Conservation (phyloP, 192 early-diverging fungal species). For the Gonapodya sp. region DNA sequence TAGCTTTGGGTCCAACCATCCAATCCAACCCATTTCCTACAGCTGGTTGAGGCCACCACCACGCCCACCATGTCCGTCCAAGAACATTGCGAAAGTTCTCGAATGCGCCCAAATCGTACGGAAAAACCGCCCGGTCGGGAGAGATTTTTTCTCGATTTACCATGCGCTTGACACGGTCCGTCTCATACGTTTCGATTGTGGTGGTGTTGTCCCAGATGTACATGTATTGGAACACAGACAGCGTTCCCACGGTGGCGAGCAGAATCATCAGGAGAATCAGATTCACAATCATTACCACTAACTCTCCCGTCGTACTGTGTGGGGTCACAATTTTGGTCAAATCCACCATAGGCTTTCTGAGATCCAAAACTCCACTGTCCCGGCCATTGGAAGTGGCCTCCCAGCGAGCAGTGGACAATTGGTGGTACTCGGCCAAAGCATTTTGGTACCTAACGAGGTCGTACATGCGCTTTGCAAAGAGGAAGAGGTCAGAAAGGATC, state of each 20-base stretch:
- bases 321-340: constrained; percentile 27
- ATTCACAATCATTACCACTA: constrained; percentile 66
- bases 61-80: constrained; percentile 56
- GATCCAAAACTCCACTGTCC: background rate
- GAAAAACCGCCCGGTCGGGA: constrained; percentile 43
- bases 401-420: background rate
- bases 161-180: constrained; percentile 53
- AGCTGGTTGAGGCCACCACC: constrained; percentile 61
- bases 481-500: constrained; percentile 38
- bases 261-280: constrained; percentile 59
- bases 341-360: constrained; percentile 20
- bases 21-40: constrained; percentile 59
- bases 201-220: constrained; percentile 48
- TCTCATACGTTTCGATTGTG: constrained; percentile 78
- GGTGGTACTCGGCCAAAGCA: constrained; percentile 13
- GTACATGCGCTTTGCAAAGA: constrained; percentile 45
- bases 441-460: constrained; percentile 31
- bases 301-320: constrained; percentile 46
- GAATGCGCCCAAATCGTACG: constrained; percentile 70
- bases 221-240: constrained; percentile 62
- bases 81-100: constrained; percentile 67
- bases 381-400: too few relatives aligned
- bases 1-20: constrained; percentile 27
- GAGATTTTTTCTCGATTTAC: constrained; percentile 48
- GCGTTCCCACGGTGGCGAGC: constrained; percentile 55